Conservation (phyloP, 257 asterid genomes). For the Nicotiana sylvestris region DNA sequence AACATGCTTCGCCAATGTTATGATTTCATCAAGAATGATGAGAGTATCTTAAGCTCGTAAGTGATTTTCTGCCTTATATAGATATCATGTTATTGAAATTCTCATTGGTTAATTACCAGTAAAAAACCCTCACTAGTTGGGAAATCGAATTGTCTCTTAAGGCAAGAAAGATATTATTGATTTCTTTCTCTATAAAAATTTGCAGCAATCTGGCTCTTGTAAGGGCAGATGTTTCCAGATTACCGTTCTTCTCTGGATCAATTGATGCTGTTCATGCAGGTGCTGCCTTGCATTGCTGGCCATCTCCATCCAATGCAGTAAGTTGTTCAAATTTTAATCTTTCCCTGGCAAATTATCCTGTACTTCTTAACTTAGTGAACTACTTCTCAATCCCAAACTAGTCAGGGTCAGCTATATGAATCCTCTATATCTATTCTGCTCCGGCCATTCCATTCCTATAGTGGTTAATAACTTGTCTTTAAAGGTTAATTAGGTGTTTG, state of each 20-base stretch:
- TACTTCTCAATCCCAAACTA: not conserved
- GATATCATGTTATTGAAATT: not conserved
- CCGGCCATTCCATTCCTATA: not conserved
- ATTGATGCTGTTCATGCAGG: slow-evolving; percentile 97
- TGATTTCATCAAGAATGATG: slow-evolving; percentile 70
- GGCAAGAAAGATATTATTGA: not conserved
- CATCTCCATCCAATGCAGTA: slow-evolving; percentile 96
- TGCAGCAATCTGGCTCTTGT: slow-evolving; percentile 86
- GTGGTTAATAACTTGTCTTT: not conserved
- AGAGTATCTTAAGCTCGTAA: slow-evolving; percentile 60
- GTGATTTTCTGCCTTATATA: slow-evolving; percentile 20
- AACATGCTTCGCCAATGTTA: slow-evolving; percentile 93
- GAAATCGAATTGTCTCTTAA: not conserved
- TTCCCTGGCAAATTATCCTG: not conserved
- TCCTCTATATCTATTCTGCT: not conserved
- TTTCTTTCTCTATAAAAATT: not conserved
- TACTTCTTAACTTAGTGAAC: not conserved
- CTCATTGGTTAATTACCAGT: not conserved
- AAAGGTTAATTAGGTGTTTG: not conserved
- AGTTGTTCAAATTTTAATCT: slow-evolving; percentile 3
- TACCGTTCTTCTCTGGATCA: slow-evolving; percentile 84
- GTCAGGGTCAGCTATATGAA: not conserved
- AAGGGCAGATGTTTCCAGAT: slow-evolving; percentile 93
- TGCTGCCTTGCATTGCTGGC: slow-evolving; percentile 99
- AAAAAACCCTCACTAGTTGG: not conserved